Evolutionary conservation across 305 asterid genomes (phyloP).

Genomic region (Plantago rigida): DNA sequence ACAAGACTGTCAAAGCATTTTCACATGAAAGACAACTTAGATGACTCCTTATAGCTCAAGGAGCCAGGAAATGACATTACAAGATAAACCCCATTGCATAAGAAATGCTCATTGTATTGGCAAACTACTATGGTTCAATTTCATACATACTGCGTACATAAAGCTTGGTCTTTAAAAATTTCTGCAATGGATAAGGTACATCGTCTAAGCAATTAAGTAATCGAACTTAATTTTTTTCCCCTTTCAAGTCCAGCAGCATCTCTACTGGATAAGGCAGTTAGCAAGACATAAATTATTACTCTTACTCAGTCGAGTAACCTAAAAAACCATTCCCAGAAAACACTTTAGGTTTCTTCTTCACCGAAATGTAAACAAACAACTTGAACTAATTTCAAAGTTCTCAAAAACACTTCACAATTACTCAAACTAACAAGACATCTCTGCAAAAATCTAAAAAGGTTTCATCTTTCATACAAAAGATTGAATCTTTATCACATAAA

Average conservation of each 20-base stretch:
- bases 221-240: background rate
- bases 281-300: background rate
- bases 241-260: background rate
- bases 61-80: background rate
- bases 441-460: no score
- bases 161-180: background rate
- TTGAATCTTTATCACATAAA: background rate
- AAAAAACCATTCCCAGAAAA: background rate
- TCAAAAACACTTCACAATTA: no score
- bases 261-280: no score
- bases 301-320: background rate
- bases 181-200: no score
- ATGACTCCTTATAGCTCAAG: no score
- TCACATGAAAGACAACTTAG: no score
- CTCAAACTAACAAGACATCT: no score
- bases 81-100: background rate
- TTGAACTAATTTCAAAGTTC: no score
- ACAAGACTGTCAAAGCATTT: background rate
- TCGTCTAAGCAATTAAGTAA: no score
- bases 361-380: no score
- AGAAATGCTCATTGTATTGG: background rate
- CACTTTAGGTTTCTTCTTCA: no score
- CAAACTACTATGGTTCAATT: background rate
- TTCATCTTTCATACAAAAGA: background rate
- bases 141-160: background rate